A percentile compares a stretch with the other conserved stretches of the same genome.
Conservation (phyloP, 1,284 basidiomycete genomes). For the Ganoderma leucocontextum region DNA sequence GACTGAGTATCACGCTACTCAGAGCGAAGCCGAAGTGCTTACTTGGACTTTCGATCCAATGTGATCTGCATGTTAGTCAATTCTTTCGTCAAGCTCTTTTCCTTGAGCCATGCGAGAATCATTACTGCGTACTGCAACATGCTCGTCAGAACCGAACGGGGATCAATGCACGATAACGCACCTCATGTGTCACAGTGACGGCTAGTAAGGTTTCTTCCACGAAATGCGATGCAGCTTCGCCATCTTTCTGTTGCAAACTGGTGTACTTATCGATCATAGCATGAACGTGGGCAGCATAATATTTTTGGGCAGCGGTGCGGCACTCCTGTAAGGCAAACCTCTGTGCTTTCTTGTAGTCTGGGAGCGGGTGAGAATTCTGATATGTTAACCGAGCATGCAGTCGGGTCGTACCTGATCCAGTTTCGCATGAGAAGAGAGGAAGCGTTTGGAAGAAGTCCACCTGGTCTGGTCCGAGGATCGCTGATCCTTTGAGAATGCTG, state of each 20-base stretch:
- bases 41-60: neutral
- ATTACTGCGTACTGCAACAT: neutral
- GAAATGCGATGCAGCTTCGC: neutral
- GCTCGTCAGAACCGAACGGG: neutral
- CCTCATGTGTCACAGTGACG: neutral
- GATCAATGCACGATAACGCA: neutral
- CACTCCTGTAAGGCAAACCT: neutral
- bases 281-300: neutral
- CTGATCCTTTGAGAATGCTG: constrained; percentile 6
- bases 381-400: neutral
- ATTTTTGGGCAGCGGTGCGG: neutral
- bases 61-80: neutral
- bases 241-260: neutral
- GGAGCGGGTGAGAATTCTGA: neutral
- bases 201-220: neutral
- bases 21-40: neutral
- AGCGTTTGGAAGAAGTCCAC: neutral
- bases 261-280: neutral
- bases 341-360: neutral
- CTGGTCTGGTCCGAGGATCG: neutral
- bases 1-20: neutral
- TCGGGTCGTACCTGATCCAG: neutral
- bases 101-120: constrained; percentile 1
- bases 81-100: neutral
- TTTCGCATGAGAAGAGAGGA: neutral